Conservation (phyloP, 768 basidiomycete species). For the Lentinula aciculospora region DNA sequence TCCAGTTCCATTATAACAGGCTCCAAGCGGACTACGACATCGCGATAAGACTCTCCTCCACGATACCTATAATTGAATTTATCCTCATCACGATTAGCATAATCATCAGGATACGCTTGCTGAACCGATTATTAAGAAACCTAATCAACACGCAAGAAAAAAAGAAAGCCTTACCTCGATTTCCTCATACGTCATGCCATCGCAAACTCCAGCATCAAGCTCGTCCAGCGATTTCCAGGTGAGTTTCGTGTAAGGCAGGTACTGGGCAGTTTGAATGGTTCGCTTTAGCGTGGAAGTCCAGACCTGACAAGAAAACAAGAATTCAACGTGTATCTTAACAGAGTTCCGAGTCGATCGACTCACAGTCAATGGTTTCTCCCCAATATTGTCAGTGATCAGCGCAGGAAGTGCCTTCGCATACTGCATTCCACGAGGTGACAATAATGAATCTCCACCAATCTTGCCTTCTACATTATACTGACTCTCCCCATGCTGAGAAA, state of each 20-base stretch:
- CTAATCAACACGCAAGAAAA: neutral
- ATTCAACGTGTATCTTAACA: neutral
- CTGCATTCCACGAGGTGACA: constrained; percentile 78
- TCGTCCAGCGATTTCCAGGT: constrained; percentile 99
- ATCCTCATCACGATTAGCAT: constrained; percentile 96
- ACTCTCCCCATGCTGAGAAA: constrained; percentile 87
- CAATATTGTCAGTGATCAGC: constrained; percentile 86
- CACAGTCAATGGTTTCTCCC: constrained; percentile 82
- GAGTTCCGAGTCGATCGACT: constrained; percentile 14
- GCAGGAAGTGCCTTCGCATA: constrained; percentile 86
- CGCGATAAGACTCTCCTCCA: constrained; percentile 96
- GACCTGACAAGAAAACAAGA: constrained; percentile 43
- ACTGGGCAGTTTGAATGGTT: constrained; percentile 85
- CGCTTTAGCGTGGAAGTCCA: constrained; percentile 98
- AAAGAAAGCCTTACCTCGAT: constrained; percentile 68
- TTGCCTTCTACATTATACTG: constrained; percentile 95
- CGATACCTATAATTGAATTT: constrained; percentile 99
- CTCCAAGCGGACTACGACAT: constrained; percentile 92
- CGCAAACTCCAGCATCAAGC: constrained; percentile 97
- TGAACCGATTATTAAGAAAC: constrained; percentile 22
- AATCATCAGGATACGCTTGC: constrained; percentile 96
- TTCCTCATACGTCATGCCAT: constrained; percentile 99
- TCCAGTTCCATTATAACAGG: constrained; percentile 99
- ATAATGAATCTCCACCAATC: constrained; percentile 93
- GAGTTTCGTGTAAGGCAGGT: constrained; percentile 81